Percentiles rank a stretch among this genome's conserved stretches.
Evolutionary conservation across 352 stramenopile genomes (phyloP).

Genomic region (Plasmopara muralis): DNA sequence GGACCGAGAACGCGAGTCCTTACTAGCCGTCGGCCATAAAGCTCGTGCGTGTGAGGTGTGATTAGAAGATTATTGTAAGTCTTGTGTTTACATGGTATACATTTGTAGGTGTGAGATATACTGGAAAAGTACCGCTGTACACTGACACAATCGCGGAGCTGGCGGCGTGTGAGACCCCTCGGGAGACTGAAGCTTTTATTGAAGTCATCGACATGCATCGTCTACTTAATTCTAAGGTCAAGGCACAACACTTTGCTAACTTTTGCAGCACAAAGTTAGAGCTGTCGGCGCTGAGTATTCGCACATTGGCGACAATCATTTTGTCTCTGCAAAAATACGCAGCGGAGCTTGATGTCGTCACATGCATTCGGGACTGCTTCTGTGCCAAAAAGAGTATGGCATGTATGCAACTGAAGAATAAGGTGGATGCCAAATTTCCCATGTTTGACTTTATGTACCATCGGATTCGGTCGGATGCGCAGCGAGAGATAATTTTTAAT

Average conservation of each 20-base stretch:
- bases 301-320: too few relatives aligned
- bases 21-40: conserved; percentile 37
- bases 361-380: conserved; percentile 56
- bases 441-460: conserved; percentile 70
- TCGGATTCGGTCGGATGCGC: conserved; percentile 32
- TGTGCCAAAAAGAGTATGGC: conserved; percentile 29
- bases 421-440: conserved; percentile 57
- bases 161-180: conserved; percentile 23
- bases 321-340: conserved; percentile 45
- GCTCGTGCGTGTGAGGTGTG: conserved; percentile 21
- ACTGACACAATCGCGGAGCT: conserved; percentile 56
- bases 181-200: conserved; percentile 62
- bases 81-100: too few relatives aligned
- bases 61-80: neutral
- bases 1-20: conserved; percentile 40
- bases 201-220: conserved; percentile 41
- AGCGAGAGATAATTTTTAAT: conserved; percentile 48
- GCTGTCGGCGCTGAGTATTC: too few relatives aligned
- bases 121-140: conserved; percentile 61
- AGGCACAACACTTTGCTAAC: conserved; percentile 68
- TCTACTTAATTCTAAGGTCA: conserved; percentile 63
- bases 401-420: conserved; percentile 58
- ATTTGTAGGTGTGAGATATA: conserved; percentile 38
- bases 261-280: conserved; percentile 1
- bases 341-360: conserved; percentile 38